Base-by-base conservation (phyloP, 257 asterid genomes). In the Avicennia marina region DNA sequence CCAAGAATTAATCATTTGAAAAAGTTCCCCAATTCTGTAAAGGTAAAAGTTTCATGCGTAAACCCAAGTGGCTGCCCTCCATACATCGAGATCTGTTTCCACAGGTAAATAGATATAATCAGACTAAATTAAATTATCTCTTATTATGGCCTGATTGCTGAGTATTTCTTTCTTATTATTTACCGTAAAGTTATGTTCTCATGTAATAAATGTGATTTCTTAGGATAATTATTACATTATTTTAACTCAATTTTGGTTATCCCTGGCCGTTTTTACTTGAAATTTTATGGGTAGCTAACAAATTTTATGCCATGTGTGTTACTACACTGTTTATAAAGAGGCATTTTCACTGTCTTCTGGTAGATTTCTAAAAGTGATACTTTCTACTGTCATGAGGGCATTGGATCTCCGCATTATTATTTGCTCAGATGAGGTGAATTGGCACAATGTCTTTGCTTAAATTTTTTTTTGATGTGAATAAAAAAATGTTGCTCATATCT, bases 71-170 rank as follows among this genome's bases (percentile, higher is more conserved):
- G 71, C 40, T 80, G 81, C 39, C 59, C 70, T 2, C 81, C 81
- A 27, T 75, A 56, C 53, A 63, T 81, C 5, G 88, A 83, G 70
- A 59, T 91, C 31, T 88, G 96, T 71, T 91, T 88, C 83, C 98
- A 91, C 69, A 85, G 98, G 98, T 88, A 67, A 78, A 88, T 72
- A 32, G 59, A 33, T 43, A 36, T 24, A 26, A 41, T 42, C 19
- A 44, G 33, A 41, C 61, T 59, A 40, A 41, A 41, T 67, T 56
- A 16, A 44, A 2, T 1, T 16, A 4, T 44, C 2, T 44, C 13
- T 3, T 3, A 44, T 2, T 5, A n/a, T 3, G 4, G 22, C 16
- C 9, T 26, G 39, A 16, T 64, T 44, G n/a, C 21, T 61, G 16
- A n/a, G 34, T 17, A n/a, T 4, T 31, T 48, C 4, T 38, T 48